Conservation (phyloP, 495 filamentous ascomycete species). For the Hyphodiscus hymeniophilus region DNA sequence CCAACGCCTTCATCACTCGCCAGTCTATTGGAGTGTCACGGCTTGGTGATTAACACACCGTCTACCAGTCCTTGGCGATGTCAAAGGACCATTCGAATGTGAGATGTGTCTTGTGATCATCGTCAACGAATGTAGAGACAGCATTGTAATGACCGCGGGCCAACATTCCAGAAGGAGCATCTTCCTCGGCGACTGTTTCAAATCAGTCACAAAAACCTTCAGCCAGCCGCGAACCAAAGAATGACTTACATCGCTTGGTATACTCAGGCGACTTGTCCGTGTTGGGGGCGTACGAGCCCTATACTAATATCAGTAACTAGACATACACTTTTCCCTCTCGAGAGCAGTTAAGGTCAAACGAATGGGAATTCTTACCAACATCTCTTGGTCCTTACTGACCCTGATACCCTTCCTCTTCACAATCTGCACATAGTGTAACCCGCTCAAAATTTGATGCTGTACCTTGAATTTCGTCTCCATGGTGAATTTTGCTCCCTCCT, state of each 20-base stretch:
- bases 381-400: conserved; percentile 86
- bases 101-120: conserved; percentile 79
- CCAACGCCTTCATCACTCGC: no score
- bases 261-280: conserved; percentile 76
- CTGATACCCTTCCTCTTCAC: conserved; percentile 80
- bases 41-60: no score
- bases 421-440: conserved; percentile 88
- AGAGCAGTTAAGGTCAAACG: background rate
- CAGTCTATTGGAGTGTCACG: no score
- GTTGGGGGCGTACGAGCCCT: conserved; percentile 84
- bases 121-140: conserved; percentile 79
- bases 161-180: conserved; percentile 84
- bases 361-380: conserved; percentile 69
- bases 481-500: conserved; percentile 84
- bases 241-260: conserved; percentile 77
- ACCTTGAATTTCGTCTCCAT: conserved; percentile 93
- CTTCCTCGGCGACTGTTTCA: conserved; percentile 68
- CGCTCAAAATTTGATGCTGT: conserved; percentile 88
- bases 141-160: conserved; percentile 82
- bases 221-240: no score
- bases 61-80: conserved; percentile 88
- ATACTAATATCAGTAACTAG: conserved; percentile 11
- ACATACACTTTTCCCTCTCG: no score
- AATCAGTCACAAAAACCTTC: no score
- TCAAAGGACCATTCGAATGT: conserved; percentile 91